Evolutionary conservation across 345 rosid genomes (phyloP), one percentile per base, ranked within the genome.

Genomic region (Bruguiera sexangula): DNA sequence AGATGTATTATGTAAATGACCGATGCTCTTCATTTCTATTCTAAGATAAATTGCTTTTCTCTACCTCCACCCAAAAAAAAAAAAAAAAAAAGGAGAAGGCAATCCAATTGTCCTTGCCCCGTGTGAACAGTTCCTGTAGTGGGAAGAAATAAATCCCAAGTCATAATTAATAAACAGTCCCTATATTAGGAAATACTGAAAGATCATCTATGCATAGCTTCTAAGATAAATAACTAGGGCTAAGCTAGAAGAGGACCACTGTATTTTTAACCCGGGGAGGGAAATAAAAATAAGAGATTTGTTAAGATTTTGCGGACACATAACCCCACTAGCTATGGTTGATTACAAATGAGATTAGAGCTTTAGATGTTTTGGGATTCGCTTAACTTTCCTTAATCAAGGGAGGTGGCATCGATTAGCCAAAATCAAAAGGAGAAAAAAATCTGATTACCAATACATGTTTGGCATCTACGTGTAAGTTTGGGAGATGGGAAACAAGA

Each of bases 401-500:
- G 63, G 71, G 75, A 50, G 39, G 15, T 3, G 21, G 46, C 18
- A 37, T 59, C 65, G 53, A 63, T 76, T 76, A 77, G 70, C 67
- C 68, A 57, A 55, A 61, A 72, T 37, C 48, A 65, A 73, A 73
- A 60, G 67, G 58, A n/a, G 61, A 55, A 19, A 62, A 64, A 74
- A 64, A 74, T 77, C 51, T 31, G 32, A 52, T 60, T 68, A 67
- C 22, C 62, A 52, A 53, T 65, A 54, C 39, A 48, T 56, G 69
- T 52, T 75, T 37, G 69, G 74, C 80, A 72, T 69, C 24, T 29
- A 53, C 68, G 54, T 69, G 59, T 22, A 61, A 63, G 77, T 89
- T 82, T 79, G 86, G 85, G 73, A 70, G 77, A 78, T 73, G 79
- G 82, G 92, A 80, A 85, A 73, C 92, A 76, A 74, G 72, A 36